Conservation (phyloP, 106 monocot genomes). For the Hemerocallis citrina region DNA sequence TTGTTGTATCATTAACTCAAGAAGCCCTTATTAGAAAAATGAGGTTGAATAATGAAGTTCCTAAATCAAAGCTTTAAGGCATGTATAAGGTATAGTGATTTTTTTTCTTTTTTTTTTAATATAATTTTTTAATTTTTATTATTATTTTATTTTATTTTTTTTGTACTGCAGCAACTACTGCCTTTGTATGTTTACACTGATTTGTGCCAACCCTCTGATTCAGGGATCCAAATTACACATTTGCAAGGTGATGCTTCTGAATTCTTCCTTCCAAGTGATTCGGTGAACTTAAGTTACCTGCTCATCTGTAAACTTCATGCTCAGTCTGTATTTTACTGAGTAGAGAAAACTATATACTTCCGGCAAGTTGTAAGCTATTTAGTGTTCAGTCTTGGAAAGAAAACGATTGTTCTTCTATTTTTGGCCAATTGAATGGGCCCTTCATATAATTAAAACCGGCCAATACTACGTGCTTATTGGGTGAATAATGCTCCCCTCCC, state of each 20-base stretch:
- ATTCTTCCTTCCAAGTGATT: too few species aligned
- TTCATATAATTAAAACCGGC: too few species aligned
- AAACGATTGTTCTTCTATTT: too few species aligned
- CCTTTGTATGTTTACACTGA: background rate
- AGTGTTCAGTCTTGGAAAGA: too few species aligned
- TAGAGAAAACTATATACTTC: background rate
- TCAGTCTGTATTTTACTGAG: background rate
- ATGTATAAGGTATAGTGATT: background rate
- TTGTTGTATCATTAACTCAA: conserved; percentile 67
- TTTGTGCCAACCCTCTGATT: background rate
- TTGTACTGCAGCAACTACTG: background rate
- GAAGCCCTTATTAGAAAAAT: conserved; percentile 52
- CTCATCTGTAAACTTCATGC: background rate
- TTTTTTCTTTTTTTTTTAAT: background rate
- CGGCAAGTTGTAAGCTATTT: too few species aligned
- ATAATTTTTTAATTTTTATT: too few species aligned
- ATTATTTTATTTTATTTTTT: too few species aligned
- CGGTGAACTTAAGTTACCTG: too few species aligned
- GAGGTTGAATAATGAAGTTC: conserved; percentile 18
- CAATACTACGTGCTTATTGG: too few species aligned
- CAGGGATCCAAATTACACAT: background rate
- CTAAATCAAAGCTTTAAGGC: conserved; percentile 54
- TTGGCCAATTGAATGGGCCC: too few species aligned
- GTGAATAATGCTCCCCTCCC: too few species aligned
- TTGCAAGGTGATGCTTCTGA: background rate